Percentiles rank a stretch among this genome's conserved stretches.
These are phyloP conservation scores for Cadophora sp. DNA, from an alignment of 2,329 filamentous ascomycete genomes.

Conservation along the genomic window DNA sequence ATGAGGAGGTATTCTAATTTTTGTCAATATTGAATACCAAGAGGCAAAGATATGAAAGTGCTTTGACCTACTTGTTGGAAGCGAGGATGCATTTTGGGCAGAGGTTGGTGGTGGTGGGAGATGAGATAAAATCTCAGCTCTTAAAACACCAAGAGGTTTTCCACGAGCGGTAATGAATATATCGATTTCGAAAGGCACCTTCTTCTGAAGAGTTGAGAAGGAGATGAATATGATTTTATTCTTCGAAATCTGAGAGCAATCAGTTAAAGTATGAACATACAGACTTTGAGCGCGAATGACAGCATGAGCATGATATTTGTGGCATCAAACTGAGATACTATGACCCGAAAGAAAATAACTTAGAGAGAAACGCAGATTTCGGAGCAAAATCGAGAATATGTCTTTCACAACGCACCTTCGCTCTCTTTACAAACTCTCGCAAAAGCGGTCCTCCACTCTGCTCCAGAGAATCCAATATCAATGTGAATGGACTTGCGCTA, in stretches of 20 bases:
- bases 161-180: constrained; percentile 69
- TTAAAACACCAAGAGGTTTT: constrained; percentile 62
- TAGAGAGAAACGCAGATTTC: no score
- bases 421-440: constrained; percentile 76
- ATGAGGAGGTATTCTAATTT: constrained; percentile 73
- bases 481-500: constrained; percentile 82
- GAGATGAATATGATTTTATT: constrained; percentile 78
- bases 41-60: neutral
- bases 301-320: no score
- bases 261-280: neutral
- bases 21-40: constrained; percentile 1
- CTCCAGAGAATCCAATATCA: constrained; percentile 85
- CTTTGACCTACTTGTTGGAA: constrained; percentile 48
- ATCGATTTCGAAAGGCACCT: constrained; percentile 64
- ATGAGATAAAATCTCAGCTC: constrained; percentile 64
- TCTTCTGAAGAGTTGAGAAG: constrained; percentile 72
- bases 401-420: constrained; percentile 57
- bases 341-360: no score
- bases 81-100: constrained; percentile 20
- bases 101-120: constrained; percentile 33
- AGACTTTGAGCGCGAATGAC: neutral
- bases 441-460: constrained; percentile 76
- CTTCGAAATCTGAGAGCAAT: constrained; percentile 59
- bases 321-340: neutral
- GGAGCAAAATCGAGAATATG: no score